Base-by-base conservation (phyloP, 768 basidiomycete genomes). In the Agrocybe pediades region DNA sequence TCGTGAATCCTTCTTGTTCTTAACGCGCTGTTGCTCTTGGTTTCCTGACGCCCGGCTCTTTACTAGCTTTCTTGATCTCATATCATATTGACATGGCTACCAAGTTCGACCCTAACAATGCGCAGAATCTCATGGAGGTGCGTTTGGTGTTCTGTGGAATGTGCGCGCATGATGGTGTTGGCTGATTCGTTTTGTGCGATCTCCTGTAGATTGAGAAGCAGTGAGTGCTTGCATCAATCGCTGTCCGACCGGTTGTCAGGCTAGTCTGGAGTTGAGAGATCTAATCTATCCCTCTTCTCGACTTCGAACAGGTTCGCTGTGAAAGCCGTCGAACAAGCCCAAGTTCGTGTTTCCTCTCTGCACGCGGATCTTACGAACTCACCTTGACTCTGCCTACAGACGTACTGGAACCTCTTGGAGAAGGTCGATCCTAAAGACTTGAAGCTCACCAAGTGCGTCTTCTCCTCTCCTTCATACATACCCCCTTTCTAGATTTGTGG, bases 121-220 rank as follows among this genome's bases (percentile, higher is more conserved):
- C 94, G n/a, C 90, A 95, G 71, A 98, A 98, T 77, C 79, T 87
- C 62, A 74, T 84, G 57, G 94, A 98, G 84, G 92, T 92, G 66
- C 60, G 81, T 67, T 39, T 26, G 25, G 24, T 26, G 39, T 25
- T 19, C 23, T 13, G 25, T 2, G n/a, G 36, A 6, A 20, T 6
- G 2, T 5, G 21, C 15, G 15, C 16, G 15, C 27, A 3, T 21
- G 6, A 25, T 17, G 56, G 29, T 54, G 46, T 27, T 29, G 29
- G 29, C 9, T 49, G 23, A 30, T 24, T 16, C 21, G 46, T n/a
- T 45, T 33, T 11, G 2, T n/a, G 40, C n/a, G n/a, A n/a, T n/a
- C n/a, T n/a, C n/a, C n/a, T 41, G 44, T 74, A 94, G 92, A 96
- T 99, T 57, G 96, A 98, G 76, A 95, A 95, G 81, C 95, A 97